Conservation (phyloP, 805 yeast species). For the Wilhelminamyces savonicus region DNA sequence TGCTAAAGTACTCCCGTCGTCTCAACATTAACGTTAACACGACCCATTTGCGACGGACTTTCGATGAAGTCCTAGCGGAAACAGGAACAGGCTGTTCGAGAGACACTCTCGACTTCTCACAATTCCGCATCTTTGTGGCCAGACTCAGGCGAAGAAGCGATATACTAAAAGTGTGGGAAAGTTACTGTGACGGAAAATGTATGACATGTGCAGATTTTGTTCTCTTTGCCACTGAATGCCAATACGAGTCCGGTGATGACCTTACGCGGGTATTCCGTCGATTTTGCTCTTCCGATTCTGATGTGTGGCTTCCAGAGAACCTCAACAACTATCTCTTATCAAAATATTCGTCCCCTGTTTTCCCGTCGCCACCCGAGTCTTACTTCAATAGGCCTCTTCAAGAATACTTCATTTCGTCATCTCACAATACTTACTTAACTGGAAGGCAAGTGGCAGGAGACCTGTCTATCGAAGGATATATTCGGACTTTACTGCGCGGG, state of each 20-base stretch:
- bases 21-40: conserved; percentile 68
- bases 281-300: conserved; percentile 13
- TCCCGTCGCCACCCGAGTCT: conserved; percentile 2
- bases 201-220: conserved; percentile 19
- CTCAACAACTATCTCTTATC: conserved; percentile 33
- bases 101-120: conserved; percentile 52
- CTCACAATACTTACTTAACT: conserved; percentile 86
- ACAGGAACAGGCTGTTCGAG: too few relatives aligned
- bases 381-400: conserved; percentile 54
- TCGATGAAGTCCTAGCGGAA: conserved; percentile 39
- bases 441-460: conserved; percentile 87
- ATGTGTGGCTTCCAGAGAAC: conserved; percentile 15
- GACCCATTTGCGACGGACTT: conserved; percentile 42
- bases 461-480: conserved; percentile 86
- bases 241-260: conserved; percentile 37
- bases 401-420: conserved; percentile 85
- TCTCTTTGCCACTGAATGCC: conserved; percentile 41
- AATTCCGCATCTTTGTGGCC: conserved; percentile 71
- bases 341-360: conserved; percentile 17
- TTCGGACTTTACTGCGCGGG: conserved; percentile 81
- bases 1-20: conserved; percentile 55
- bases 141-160: conserved; percentile 63
- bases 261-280: conserved; percentile 23
- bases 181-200: conserved; percentile 12
- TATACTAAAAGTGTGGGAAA: conserved; percentile 43